A percentile compares a stretch with the other conserved stretches of the same genome.
Evolutionary conservation across 225 moss, liverwort and hornwort genomes (phyloP).

Genomic region (Thuidium tamariscinum): DNA sequence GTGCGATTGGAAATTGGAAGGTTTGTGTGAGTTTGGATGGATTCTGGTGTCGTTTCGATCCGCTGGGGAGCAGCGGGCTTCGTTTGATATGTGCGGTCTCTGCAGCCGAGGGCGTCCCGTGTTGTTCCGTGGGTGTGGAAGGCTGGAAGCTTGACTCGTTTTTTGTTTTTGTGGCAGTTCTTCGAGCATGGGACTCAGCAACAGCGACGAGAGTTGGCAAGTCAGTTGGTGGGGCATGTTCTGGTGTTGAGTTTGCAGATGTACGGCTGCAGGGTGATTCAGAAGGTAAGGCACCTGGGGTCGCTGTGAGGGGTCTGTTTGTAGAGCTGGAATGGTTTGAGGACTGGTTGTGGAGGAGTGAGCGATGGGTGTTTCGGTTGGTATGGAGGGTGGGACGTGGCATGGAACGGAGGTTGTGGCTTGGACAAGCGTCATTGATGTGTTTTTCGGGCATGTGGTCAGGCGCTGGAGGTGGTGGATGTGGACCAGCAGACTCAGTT

Average conservation of each 20-base stretch:
- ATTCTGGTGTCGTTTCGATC: neutral
- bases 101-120: neutral
- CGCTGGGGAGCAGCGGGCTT: neutral
- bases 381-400: neutral
- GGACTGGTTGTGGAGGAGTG: neutral
- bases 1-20: neutral
- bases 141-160: neutral
- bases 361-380: neutral
- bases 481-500: conserved; percentile 86
- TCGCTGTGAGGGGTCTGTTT: neutral
- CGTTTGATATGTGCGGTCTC: neutral
- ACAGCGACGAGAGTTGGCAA: conserved; percentile 89
- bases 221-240: conserved; percentile 81
- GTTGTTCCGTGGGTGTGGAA: neutral
- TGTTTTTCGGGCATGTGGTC: neutral
- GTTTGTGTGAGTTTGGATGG: neutral
- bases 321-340: neutral
- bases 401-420: neutral
- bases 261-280: conserved; percentile 98
- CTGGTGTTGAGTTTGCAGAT: conserved; percentile 90
- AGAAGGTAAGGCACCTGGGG: conserved; percentile 48
- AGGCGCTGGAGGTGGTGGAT: conserved; percentile 92
- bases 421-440: neutral
- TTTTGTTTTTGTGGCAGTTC: conserved; percentile 40
- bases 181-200: conserved; percentile 91